Evolutionary conservation across 2,329 filamentous ascomycete genomes (phyloP), one percentile per base, ranked within the genome.

Genomic region (Paraphaeosphaeria minitans): DNA sequence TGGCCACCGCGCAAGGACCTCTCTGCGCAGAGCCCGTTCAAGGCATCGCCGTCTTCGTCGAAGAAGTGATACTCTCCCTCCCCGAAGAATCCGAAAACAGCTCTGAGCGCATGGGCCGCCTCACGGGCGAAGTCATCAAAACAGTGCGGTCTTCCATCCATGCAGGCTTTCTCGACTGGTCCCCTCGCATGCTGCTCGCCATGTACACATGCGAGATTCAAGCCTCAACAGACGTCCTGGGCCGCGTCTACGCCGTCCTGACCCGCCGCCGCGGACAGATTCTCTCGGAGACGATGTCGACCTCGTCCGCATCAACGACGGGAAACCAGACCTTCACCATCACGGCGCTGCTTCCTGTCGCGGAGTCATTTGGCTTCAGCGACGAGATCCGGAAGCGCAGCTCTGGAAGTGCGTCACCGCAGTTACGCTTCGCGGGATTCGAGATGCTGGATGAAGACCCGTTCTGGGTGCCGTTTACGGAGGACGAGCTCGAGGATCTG

Each of bases 181-280:
- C 90, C 41, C 91, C 95, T 0, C 88, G 95, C n/a, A 86, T 99
- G 66, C 87, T 98, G 80, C 87, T 99, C 46, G 95, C 95, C 53
- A 98, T 98, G 92, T 99, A 99, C 81, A 92, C 87, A 56, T 97
- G 94, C 75, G 95, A 98, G 75, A 98, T 99, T 70, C 95, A 98
- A 83, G 93, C 94, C 31, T 93, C 91, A 22, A 94, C 93, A 69
- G 95, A 98, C 78, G 95, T 98, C 43, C 87, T 99, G 5, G 95
- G 95, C 22, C 89, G 92, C 31, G 95, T 98, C 35, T 99, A 99
- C 82, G 92, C 91, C 66, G 94, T 98, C n/a, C 88, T 99, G n/a
- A 97, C 94, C 33, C 89, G 94, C 1, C 91, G 95, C 5, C 89
- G 93, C 35, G 95, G 95, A 27, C 89, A 89, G 39, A 96, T 99